Evolutionary conservation across 805 yeast genomes (phyloP).

Genomic region (Sungouiella thailandica): DNA sequence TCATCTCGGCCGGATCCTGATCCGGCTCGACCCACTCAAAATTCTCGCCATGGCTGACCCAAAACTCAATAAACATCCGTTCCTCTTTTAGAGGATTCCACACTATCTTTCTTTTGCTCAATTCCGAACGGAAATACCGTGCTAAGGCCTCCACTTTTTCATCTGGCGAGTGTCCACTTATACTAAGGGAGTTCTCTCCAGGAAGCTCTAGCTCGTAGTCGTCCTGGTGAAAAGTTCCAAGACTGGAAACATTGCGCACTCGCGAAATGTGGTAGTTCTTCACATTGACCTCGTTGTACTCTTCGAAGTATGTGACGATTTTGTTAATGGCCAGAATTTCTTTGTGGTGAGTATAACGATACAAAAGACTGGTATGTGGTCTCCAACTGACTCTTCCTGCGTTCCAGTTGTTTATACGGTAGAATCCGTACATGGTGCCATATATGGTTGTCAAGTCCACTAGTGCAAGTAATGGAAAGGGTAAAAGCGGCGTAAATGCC

Average conservation of each 20-base stretch:
- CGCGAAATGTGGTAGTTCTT: slow-evolving; percentile 29
- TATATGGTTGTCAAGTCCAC: not conserved
- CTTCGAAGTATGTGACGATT: slow-evolving; percentile 38
- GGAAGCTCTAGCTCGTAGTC: slow-evolving; percentile 11
- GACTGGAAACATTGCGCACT: slow-evolving; percentile 2
- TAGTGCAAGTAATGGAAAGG: not conserved
- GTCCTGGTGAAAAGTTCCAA: slow-evolving; percentile 3
- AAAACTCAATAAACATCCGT: slow-evolving; percentile 30
- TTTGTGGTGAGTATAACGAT: slow-evolving; percentile 25
- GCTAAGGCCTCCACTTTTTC: slow-evolving; percentile 3
- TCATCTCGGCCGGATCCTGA: slow-evolving; percentile 69
- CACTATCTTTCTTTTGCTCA: slow-evolving; percentile 9
- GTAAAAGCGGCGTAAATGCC: not conserved
- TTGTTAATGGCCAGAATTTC: slow-evolving; percentile 29
- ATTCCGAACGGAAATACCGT: slow-evolving; percentile 6
- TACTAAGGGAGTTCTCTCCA: not conserved
- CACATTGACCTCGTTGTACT: slow-evolving; percentile 36
- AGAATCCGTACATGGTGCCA: not conserved
- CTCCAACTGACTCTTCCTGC: slow-evolving; percentile 32
- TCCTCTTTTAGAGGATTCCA: slow-evolving; percentile 30
- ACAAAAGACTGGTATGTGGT: slow-evolving; percentile 22
- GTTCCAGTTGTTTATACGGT: not conserved
- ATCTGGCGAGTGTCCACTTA: not conserved
- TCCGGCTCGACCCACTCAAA: slow-evolving; percentile 90
- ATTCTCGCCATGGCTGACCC: slow-evolving; percentile 59